Evolutionary conservation across 2,329 filamentous ascomycete genomes (phyloP).

Genomic region (Penicillium occitanis): DNA sequence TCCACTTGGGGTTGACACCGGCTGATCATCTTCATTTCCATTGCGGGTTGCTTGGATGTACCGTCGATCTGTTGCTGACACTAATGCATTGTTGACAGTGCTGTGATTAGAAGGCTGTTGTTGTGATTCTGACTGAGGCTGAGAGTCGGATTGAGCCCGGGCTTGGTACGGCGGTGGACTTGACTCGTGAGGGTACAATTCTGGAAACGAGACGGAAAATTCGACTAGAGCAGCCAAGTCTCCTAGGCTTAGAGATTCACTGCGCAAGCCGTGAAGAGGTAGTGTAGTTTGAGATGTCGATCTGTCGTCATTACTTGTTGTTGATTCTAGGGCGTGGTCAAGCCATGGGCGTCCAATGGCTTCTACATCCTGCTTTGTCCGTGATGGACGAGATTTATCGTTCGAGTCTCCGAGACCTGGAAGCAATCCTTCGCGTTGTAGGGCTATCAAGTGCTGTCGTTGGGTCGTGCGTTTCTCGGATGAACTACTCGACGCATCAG

Average conservation of each 20-base stretch:
- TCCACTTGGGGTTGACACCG: background rate
- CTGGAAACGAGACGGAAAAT: slow-evolving; percentile 29
- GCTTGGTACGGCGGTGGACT: slow-evolving; percentile 22
- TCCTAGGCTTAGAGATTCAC: slow-evolving; percentile 30
- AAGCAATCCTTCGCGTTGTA: slow-evolving; percentile 35
- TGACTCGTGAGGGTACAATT: slow-evolving; percentile 18
- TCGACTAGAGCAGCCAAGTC: slow-evolving; percentile 38
- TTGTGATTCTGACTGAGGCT: slow-evolving; percentile 6
- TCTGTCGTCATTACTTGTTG: slow-evolving; percentile 17
- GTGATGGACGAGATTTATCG: slow-evolving; percentile 30
- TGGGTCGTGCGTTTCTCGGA: slow-evolving; percentile 22
- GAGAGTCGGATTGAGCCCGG: slow-evolving; percentile 4
- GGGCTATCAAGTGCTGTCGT: slow-evolving; percentile 30
- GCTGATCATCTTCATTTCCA: background rate
- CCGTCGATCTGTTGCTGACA: background rate
- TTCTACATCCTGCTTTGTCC: slow-evolving; percentile 36
- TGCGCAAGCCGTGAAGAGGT: slow-evolving; percentile 23
- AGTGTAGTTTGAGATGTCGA: slow-evolving; percentile 24
- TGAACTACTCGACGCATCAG: slow-evolving; percentile 9
- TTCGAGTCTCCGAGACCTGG: slow-evolving; percentile 11
- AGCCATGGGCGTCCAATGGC: slow-evolving; percentile 41
- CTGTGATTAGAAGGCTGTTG: background rate
- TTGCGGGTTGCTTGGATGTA: background rate
- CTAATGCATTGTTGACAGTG: background rate
- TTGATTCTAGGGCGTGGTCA: slow-evolving; percentile 28